Percentiles rank a stretch among this genome's conserved stretches.
These are phyloP conservation scores for Hondaea fermentalgiana DNA, from an alignment of 108 stramenopile species.

Conservation along the genomic window DNA sequence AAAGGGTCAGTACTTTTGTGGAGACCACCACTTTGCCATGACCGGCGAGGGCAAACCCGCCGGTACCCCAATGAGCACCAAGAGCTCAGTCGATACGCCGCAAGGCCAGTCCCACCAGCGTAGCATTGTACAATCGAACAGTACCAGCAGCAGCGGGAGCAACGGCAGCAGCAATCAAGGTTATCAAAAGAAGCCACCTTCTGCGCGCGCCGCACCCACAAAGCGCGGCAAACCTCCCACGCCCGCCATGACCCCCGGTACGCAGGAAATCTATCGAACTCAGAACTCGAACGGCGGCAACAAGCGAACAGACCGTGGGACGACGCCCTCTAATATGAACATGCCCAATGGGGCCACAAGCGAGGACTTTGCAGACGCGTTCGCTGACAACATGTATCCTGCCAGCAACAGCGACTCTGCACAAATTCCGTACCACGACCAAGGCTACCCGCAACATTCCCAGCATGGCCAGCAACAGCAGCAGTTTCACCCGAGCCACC, in stretches of 20 bases:
- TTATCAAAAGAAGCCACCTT: not conserved
- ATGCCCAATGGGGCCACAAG: too few relatives aligned
- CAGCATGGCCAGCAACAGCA: too few relatives aligned
- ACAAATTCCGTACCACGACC: too few relatives aligned
- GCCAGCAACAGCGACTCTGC: too few relatives aligned
- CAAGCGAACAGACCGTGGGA: not conserved
- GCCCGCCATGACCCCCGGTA: not conserved
- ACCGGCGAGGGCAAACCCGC: not conserved
- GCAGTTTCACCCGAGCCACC: too few relatives aligned
- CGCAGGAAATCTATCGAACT: not conserved
- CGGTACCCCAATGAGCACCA: not conserved
- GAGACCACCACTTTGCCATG: not conserved
- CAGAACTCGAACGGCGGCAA: not conserved
- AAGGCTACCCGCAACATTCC: too few relatives aligned
- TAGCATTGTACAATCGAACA: too few relatives aligned
- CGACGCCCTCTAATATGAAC: not conserved
- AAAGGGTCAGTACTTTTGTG: not conserved
- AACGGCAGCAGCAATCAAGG: not conserved
- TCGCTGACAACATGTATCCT: too few relatives aligned
- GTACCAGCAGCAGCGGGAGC: too few relatives aligned
- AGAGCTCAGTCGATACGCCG: not conserved
- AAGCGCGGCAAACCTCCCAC: constrained; percentile 16
- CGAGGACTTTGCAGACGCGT: too few relatives aligned
- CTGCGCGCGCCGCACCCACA: not conserved
- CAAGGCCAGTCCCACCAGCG: not conserved